Conservation (phyloP, 179 eudicot species). For the Drosera spatulata region DNA sequence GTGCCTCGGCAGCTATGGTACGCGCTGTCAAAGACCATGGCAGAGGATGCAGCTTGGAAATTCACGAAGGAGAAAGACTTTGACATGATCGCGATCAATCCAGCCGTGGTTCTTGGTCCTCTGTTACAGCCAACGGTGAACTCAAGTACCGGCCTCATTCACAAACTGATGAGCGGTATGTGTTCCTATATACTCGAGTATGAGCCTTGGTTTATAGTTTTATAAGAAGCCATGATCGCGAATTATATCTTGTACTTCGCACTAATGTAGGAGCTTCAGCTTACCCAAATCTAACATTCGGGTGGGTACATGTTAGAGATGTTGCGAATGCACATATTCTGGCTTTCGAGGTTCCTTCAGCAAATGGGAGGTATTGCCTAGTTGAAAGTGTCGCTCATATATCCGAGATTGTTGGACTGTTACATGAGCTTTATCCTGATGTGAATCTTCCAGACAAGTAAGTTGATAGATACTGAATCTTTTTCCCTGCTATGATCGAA, state of each 20-base stretch:
- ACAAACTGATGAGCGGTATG: background rate
- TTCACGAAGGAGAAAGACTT: background rate
- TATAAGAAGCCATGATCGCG: too few species aligned
- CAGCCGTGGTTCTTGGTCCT: background rate
- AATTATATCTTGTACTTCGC: too few species aligned
- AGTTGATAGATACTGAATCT: too few species aligned
- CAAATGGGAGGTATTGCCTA: background rate
- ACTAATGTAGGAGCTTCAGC: too few species aligned
- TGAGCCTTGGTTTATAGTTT: too few species aligned
- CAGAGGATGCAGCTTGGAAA: background rate
- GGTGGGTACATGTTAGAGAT: constrained; percentile 1
- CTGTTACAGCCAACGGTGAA: background rate
- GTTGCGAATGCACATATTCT: background rate
- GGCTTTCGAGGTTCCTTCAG: background rate
- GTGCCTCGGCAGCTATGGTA: too few species aligned
- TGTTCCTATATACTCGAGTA: too few species aligned
- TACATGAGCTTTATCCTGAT: background rate
- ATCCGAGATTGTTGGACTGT: background rate
- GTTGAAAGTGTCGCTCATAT: background rate
- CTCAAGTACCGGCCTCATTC: background rate
- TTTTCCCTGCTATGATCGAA: too few species aligned
- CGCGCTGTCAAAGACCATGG: background rate
- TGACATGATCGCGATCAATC: background rate
- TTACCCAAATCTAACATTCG: background rate
- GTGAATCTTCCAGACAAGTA: too few species aligned